Conservation (phyloP, 139 green algal genomes). For the Chlamydomonas schloesseri region DNA sequence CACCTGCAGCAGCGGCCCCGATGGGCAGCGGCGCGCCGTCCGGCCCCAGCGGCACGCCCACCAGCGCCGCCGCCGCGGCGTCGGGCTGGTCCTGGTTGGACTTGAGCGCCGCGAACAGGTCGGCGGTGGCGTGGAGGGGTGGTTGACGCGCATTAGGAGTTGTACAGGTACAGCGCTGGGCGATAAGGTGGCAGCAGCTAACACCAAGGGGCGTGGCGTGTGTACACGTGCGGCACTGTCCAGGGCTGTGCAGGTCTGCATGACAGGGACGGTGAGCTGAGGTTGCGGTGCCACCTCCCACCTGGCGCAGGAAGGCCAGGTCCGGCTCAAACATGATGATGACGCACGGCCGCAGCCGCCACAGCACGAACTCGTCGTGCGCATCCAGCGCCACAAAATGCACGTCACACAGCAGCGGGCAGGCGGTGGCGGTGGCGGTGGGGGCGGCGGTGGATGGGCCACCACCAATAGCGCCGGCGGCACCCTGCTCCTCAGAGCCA, state of each 20-base stretch:
- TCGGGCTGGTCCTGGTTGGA: constrained; percentile 78
- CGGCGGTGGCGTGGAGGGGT: constrained; percentile 88
- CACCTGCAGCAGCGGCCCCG: no score
- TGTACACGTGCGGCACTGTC: no score
- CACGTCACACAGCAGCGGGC: constrained; percentile 59
- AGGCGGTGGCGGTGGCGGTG: background rate
- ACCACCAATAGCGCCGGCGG: background rate
- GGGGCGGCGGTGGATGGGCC: background rate
- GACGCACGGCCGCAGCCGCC: constrained; percentile 69
- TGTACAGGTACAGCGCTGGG: no score
- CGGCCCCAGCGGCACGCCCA: constrained; percentile 63
- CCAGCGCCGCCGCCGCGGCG: constrained; percentile 61
- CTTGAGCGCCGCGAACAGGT: constrained; percentile 92
- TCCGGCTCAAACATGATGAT: constrained; percentile 93
- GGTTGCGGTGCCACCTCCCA: constrained; percentile 81
- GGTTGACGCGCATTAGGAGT: no score
- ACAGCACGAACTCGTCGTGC: constrained; percentile 66
- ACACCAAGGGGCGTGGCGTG: no score
- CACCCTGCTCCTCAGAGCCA: background rate
- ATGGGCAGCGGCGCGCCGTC: constrained; percentile 32
- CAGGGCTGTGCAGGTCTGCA: no score
- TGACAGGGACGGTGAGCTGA: constrained; percentile 13
- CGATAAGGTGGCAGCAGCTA: no score
- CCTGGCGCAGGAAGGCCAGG: constrained; percentile 83
- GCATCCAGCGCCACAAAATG: constrained; percentile 75